phyloP scores from a whole-genome alignment of 2,329 filamentous ascomycete species.

The Lecanicillium sp. region DNA sequence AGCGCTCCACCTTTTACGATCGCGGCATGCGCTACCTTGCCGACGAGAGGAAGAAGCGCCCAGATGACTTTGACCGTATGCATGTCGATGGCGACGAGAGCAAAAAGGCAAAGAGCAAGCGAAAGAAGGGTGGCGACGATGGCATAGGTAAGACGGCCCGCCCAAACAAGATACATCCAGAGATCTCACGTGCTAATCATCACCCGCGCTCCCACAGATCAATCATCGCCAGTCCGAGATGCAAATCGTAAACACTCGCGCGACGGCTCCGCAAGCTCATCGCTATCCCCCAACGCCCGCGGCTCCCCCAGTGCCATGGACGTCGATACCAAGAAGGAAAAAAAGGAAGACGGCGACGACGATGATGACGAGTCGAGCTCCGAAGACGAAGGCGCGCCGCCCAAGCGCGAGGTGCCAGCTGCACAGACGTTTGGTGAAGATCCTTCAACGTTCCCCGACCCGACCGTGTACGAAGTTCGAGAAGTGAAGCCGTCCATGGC shows the following conservation, averaged over 20 bases:
- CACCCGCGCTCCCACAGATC: slow-evolving; percentile 30
- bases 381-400: slow-evolving; percentile 52
- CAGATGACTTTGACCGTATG: slow-evolving; percentile 44
- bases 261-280: slow-evolving; percentile 51
- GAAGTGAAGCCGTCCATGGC: slow-evolving; percentile 67
- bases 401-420: slow-evolving; percentile 60
- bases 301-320: slow-evolving; percentile 50
- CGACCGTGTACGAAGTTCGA: slow-evolving; percentile 89
- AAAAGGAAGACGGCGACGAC: slow-evolving; percentile 26
- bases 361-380: slow-evolving; percentile 45
- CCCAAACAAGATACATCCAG: too few species aligned
- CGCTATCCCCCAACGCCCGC: slow-evolving; percentile 47
- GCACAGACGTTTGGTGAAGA: slow-evolving; percentile 89
- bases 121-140: slow-evolving; percentile 54
- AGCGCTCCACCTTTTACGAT: slow-evolving; percentile 61
- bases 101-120: slow-evolving; percentile 64
- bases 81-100: slow-evolving; percentile 40
- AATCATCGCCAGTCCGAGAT: slow-evolving; percentile 46
- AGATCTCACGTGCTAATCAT: too few species aligned
- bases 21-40: slow-evolving; percentile 65
- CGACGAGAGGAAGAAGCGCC: slow-evolving; percentile 54
- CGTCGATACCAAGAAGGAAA: slow-evolving; percentile 45
- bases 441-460: slow-evolving; percentile 83
- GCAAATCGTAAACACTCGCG: slow-evolving; percentile 45
- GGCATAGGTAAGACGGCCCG: slow-evolving; percentile 2